These are phyloP conservation scores for Hyaloscypha hepaticicola DNA, from an alignment of 495 filamentous ascomycete species.

Conservation along the genomic window DNA sequence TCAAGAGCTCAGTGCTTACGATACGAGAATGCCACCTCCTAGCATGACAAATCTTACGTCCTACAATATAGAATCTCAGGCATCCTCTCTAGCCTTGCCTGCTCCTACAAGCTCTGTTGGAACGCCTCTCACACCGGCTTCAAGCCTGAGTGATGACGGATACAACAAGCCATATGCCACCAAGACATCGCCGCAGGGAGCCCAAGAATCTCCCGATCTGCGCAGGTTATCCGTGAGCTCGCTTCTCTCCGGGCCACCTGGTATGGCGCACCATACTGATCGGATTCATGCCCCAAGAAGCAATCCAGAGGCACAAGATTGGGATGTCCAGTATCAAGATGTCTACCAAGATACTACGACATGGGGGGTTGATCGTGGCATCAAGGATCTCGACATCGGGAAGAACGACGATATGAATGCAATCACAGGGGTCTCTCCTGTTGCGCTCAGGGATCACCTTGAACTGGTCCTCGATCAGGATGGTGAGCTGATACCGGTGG, in stretches of 20 bases:
- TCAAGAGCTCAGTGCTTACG: conserved; percentile 11
- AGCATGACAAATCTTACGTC: not conserved
- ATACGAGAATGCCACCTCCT: conserved; percentile 26
- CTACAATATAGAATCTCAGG: conserved; percentile 10
- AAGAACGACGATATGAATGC: conserved; percentile 64
- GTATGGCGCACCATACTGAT: conserved; percentile 16
- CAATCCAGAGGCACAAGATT: conserved; percentile 27
- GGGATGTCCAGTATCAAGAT: conserved; percentile 32
- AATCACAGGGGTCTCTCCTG: conserved; percentile 46
- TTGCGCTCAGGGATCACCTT: conserved; percentile 31
- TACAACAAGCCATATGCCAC: conserved; percentile 9
- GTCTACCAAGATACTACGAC: conserved; percentile 36
- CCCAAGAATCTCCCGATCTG: conserved; percentile 33
- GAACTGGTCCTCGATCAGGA: conserved; percentile 25
- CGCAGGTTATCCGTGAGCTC: conserved; percentile 45
- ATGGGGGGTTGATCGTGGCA: conserved; percentile 69
- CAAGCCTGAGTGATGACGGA: conserved; percentile 28
- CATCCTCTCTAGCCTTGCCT: not conserved
- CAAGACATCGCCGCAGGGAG: conserved; percentile 18
- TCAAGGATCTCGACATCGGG: conserved; percentile 64
- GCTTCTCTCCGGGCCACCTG: conserved; percentile 38
- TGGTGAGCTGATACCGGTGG: conserved; percentile 23
- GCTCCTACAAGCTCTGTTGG: conserved; percentile 7
- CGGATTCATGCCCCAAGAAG: not conserved
- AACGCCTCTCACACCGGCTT: conserved; percentile 32